These are phyloP conservation scores for Pleomassaria siparia DNA, from an alignment of 2,329 filamentous ascomycete species.

Conservation along the genomic window DNA sequence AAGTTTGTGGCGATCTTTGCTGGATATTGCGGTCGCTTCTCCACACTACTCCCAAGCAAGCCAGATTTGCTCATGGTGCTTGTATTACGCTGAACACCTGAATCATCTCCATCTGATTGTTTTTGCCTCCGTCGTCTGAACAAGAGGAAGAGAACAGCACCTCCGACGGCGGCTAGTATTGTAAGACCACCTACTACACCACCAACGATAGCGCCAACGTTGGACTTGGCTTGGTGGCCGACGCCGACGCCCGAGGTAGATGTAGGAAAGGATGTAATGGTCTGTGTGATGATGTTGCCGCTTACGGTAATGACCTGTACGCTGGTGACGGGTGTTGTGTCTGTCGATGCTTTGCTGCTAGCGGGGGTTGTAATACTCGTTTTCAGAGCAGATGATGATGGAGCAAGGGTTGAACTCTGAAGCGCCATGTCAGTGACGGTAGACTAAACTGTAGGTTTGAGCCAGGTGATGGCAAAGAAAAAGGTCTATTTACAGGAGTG, in stretches of 20 bases:
- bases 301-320: slow-evolving; percentile 47
- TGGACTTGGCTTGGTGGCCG: slow-evolving; percentile 18
- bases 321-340: slow-evolving; percentile 35
- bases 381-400: slow-evolving; percentile 17
- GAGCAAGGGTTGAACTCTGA: slow-evolving; percentile 18
- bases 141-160: slow-evolving; percentile 44
- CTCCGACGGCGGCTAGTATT: slow-evolving; percentile 40
- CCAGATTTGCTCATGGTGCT: slow-evolving; percentile 53
- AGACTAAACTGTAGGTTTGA: not conserved
- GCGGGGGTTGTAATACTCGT: slow-evolving; percentile 10
- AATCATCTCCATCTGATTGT: slow-evolving; percentile 18
- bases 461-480: slow-evolving; percentile 6
- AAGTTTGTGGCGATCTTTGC: slow-evolving; percentile 30
- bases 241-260: slow-evolving; percentile 9
- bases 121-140: slow-evolving; percentile 38
- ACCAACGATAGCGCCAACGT: slow-evolving; percentile 50
- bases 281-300: slow-evolving; percentile 47
- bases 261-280: slow-evolving; percentile 43
- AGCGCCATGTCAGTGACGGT: slow-evolving; percentile 10
- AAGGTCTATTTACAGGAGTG: slow-evolving; percentile 19
- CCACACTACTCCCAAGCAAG: slow-evolving; percentile 41
- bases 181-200: slow-evolving; percentile 48
- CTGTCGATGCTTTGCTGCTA: slow-evolving; percentile 15
- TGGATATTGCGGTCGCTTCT: slow-evolving; percentile 25
- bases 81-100: slow-evolving; percentile 43